phyloP scores from a whole-genome alignment of 768 basidiomycete species.

The Hortiboletus campestris region DNA sequence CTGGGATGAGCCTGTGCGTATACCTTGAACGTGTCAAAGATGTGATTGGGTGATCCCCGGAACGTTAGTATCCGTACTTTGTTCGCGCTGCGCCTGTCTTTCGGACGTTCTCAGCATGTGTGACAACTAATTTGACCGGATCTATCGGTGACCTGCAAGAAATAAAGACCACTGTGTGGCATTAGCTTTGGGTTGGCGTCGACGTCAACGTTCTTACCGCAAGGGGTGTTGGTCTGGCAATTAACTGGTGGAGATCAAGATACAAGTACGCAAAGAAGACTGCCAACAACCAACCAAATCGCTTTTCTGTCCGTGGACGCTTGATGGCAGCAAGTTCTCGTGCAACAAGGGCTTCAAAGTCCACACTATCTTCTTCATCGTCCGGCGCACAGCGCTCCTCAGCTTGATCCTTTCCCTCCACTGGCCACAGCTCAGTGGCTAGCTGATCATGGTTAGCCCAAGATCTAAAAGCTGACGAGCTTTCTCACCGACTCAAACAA shows the following conservation, averaged over 20 bases:
- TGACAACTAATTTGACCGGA: slow-evolving; percentile 65
- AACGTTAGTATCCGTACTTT: slow-evolving; percentile 39
- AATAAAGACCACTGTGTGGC: slow-evolving; percentile 65
- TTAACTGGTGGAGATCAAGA: slow-evolving; percentile 46
- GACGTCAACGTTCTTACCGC: slow-evolving; percentile 44
- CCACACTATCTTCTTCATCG: slow-evolving; percentile 40
- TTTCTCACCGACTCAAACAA: slow-evolving; percentile 69
- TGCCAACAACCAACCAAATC: slow-evolving; percentile 52
- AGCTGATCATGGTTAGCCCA: slow-evolving; percentile 44
- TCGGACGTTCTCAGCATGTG: slow-evolving; percentile 61
- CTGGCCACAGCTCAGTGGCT: slow-evolving; percentile 70
- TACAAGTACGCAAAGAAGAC: background rate
- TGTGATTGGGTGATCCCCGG: background rate
- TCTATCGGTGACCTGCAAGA: slow-evolving; percentile 77
- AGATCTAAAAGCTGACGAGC: background rate
- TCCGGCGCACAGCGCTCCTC: slow-evolving; percentile 32
- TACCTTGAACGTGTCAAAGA: slow-evolving; percentile 43
- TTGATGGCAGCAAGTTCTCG: slow-evolving; percentile 73
- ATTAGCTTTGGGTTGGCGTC: background rate
- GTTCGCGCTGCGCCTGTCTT: slow-evolving; percentile 64
- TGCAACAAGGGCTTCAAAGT: slow-evolving; percentile 69
- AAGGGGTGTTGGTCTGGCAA: slow-evolving; percentile 77
- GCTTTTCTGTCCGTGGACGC: slow-evolving; percentile 56
- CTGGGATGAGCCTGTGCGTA: slow-evolving; percentile 68
- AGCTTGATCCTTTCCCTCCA: slow-evolving; percentile 24